Percentiles rank a stretch among this genome's conserved stretches.
These are phyloP conservation scores for Diplodia sapinea DNA, from an alignment of 2,329 filamentous ascomycete species.

Conservation along the genomic window DNA sequence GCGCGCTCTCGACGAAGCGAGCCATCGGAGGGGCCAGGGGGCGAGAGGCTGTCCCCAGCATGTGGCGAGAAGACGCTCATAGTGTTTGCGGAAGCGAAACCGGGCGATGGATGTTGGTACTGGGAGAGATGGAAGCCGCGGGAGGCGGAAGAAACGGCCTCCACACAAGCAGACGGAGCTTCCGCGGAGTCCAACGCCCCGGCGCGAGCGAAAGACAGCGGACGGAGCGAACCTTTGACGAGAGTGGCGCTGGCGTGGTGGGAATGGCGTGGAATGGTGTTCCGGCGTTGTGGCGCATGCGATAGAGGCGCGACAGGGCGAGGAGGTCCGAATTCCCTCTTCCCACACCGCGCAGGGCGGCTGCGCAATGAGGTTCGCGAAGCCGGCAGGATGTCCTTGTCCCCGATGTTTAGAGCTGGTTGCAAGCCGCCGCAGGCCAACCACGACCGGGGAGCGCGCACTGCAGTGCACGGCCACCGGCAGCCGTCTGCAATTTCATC, in stretches of 20 bases:
- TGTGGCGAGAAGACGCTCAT: constrained; percentile 28
- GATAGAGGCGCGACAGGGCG: constrained; percentile 6
- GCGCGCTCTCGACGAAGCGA: constrained; percentile 31
- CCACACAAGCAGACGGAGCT: background rate
- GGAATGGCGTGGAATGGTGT: background rate
- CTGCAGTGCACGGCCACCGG: constrained; percentile 20
- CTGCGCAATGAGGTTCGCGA: constrained; percentile 20
- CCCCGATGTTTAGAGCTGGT: constrained; percentile 14
- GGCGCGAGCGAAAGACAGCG: background rate
- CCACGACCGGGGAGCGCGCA: background rate
- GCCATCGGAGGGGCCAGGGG: constrained; percentile 11
- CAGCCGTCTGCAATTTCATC: background rate
- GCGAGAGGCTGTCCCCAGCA: constrained; percentile 4
- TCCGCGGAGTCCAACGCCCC: background rate
- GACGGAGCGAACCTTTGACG: background rate
- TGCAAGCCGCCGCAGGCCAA: constrained; percentile 18
- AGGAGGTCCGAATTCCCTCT: background rate
- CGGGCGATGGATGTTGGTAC: background rate
- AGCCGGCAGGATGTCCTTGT: constrained; percentile 19
- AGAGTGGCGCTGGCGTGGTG: background rate
- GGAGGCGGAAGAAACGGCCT: background rate
- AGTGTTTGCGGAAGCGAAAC: constrained; percentile 1
- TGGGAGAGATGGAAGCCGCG: background rate
- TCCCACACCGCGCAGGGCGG: background rate
- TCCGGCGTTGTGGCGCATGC: constrained; percentile 15